A percentile compares a stretch with the other conserved stretches of the same genome.
Evolutionary conservation across 768 basidiomycete genomes (phyloP).

Genomic region (Lentinula guzmanii): DNA sequence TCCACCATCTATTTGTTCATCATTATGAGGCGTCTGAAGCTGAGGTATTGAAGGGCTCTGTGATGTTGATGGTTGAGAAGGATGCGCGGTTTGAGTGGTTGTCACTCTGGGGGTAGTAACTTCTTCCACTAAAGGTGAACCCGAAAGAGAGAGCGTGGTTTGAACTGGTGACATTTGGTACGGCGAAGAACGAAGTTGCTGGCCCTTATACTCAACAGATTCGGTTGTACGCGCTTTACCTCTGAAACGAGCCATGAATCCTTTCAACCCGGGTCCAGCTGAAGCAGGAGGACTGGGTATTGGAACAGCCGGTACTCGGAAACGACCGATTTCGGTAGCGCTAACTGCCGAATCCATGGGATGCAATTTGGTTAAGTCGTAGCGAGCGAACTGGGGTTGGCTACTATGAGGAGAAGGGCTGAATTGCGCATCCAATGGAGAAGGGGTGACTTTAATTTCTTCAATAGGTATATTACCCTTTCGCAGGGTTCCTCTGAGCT

Average conservation of each 20-base stretch:
- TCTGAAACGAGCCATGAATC: constrained; percentile 78
- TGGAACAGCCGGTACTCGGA: constrained; percentile 47
- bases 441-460: constrained; percentile 44
- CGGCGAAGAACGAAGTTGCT: constrained; percentile 3
- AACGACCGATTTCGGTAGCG: constrained; percentile 46
- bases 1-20: constrained; percentile 19
- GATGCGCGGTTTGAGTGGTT: constrained; percentile 21
- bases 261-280: constrained; percentile 67
- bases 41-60: constrained; percentile 3
- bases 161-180: constrained; percentile 4
- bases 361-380: constrained; percentile 35
- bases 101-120: constrained; percentile 13
- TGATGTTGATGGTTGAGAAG: constrained; percentile 13
- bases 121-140: background rate
- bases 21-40: constrained; percentile 12
- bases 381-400: constrained; percentile 20
- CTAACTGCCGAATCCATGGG: constrained; percentile 30
- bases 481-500: constrained; percentile 62
- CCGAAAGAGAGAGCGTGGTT: background rate
- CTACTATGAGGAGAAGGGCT: constrained; percentile 26
- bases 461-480: constrained; percentile 35
- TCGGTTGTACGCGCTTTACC: constrained; percentile 35
- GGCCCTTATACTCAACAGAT: constrained; percentile 3
- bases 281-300: constrained; percentile 63
- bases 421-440: constrained; percentile 35